These are phyloP conservation scores for Pythium aquatile DNA, from an alignment of 352 stramenopile genomes.

Conservation along the genomic window DNA sequence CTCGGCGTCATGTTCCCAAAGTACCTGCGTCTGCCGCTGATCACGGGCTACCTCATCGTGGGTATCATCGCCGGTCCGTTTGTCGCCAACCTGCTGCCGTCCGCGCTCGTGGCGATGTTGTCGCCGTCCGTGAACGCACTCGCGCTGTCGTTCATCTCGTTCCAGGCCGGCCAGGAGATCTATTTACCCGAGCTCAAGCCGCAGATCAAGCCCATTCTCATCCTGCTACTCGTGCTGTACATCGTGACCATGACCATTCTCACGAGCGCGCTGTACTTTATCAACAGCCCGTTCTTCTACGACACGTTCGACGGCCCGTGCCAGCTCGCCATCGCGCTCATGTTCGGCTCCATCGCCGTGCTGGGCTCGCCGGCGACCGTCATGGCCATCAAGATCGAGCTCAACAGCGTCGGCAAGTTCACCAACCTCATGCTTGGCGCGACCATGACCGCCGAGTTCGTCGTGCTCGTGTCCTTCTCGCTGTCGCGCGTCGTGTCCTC, in stretches of 20 bases:
- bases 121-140: conserved; percentile 52
- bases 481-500: conserved; percentile 60
- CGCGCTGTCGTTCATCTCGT: conserved; percentile 76
- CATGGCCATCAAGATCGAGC: conserved; percentile 79
- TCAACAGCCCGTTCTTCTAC: conserved; percentile 63
- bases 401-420: conserved; percentile 70
- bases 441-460: conserved; percentile 70
- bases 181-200: conserved; percentile 63
- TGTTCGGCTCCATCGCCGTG: conserved; percentile 75
- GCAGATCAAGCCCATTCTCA: conserved; percentile 59
- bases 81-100: conserved; percentile 45
- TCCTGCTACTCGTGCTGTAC: conserved; percentile 55
- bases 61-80: conserved; percentile 63
- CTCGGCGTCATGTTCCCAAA: conserved; percentile 60
- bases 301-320: conserved; percentile 44
- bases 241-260: conserved; percentile 55
- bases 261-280: conserved; percentile 39
- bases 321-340: conserved; percentile 62
- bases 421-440: conserved; percentile 73
- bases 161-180: conserved; percentile 74
- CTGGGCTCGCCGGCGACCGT: conserved; percentile 62
- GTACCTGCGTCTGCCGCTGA: conserved; percentile 60
- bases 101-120: conserved; percentile 41
- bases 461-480: conserved; percentile 71
- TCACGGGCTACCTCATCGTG: conserved; percentile 68